Evolutionary conservation across 805 yeast species (phyloP), one percentile per base, ranked within the genome.

Genomic region (Yamadazyma philogaea): DNA sequence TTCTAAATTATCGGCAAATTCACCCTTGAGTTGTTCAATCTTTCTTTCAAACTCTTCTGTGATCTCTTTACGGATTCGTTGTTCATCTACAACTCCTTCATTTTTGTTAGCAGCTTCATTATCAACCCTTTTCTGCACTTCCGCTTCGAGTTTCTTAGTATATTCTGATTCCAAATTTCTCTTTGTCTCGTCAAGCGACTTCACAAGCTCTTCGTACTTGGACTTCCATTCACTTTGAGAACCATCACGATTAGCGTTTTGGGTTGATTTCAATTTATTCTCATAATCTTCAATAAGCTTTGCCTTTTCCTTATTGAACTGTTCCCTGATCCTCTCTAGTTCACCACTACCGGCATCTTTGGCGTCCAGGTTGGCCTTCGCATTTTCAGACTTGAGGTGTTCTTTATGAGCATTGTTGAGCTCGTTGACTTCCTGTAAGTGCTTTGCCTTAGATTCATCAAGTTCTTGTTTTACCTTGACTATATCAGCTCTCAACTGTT

Each of bases 401-500:
- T 18, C 31, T 6, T 39, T 34, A 4, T 35, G 32, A 8, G 28
- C 5, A 3, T 12, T 16, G 2, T 30, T 45, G 32, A 37, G 39
- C 7, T 27, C 30, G 30, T 28, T 21, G 10, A 44, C 35, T 15
- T 40, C 40, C 28, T 48, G 44, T 3, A 38, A 44, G 31, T 42
- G 37, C 17, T 52, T 52, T 7, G 47, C 34, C 35, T 51, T 51
- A 20, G 47, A 39, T 15, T 46, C 39, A 10, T 45, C 50, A 10
- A 37, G 19, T 17, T 35, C 40, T 19, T 35, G 44, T 30, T 44
- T 47, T 17, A 57, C 34, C 14, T 39, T 44, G 2, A 45, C 37
- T 11, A 60, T 35, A 30, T 58, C 62, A 10, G 43, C 54, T 27
- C 56, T 59, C 35, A 58, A 52, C n/a, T 51, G 36, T 7, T 50